A percentile compares a stretch with the other conserved stretches of the same genome.
Conservation (phyloP, 2,329 filamentous ascomycete genomes). For the Ophiostoma tasmaniense region DNA sequence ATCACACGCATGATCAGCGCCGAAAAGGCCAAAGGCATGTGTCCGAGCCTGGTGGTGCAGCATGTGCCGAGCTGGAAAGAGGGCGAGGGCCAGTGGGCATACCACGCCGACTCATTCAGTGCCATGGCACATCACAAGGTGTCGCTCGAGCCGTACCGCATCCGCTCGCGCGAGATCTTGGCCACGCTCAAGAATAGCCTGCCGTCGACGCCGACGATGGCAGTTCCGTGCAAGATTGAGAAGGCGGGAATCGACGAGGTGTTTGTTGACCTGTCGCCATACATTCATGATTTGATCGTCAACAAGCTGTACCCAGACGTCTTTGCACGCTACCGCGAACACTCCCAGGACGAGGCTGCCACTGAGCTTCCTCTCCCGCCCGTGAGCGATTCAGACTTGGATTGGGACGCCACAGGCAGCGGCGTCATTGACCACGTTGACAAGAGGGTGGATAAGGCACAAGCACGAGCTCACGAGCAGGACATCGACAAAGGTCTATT, state of each 20-base stretch:
- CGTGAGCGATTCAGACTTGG: conserved; percentile 2
- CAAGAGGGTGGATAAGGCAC: not conserved
- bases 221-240: conserved; percentile 55
- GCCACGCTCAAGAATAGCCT: conserved; percentile 66
- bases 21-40: conserved; percentile 75
- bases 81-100: conserved; percentile 85
- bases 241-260: conserved; percentile 96
- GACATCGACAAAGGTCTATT: not conserved
- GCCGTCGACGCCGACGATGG: conserved; percentile 35
- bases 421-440: conserved; percentile 15
- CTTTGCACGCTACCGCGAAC: conserved; percentile 51
- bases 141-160: conserved; percentile 82
- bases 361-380: conserved; percentile 64
- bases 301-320: conserved; percentile 64
- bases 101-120: conserved; percentile 69
- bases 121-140: conserved; percentile 88
- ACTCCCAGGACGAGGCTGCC: conserved; percentile 63
- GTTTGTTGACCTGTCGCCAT: conserved; percentile 81
- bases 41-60: conserved; percentile 74
- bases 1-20: conserved; percentile 72
- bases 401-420: conserved; percentile 19
- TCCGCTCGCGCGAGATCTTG: conserved; percentile 76
- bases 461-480: not conserved
- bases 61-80: conserved; percentile 95
- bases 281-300: conserved; percentile 68